Evolutionary conservation across 495 filamentous ascomycete genomes (phyloP), one percentile per base, ranked within the genome.

Genomic region (Trichoderma erinaceum): DNA sequence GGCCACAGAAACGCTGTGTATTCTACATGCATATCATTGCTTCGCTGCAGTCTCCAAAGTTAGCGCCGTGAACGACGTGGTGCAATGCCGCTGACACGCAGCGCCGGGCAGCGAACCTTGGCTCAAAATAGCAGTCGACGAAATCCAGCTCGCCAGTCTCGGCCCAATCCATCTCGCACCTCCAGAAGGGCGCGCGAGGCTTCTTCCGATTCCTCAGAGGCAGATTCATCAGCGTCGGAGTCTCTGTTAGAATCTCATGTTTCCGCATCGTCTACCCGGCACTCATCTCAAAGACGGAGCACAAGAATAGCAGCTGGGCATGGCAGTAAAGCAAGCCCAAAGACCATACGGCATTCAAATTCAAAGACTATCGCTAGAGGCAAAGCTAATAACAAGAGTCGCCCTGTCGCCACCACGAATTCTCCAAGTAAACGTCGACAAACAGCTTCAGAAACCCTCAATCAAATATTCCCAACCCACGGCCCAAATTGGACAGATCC

Each of bases 401-500:
- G 8, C 25, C 27, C 25, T 18, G 56, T 13, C 8, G 16, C 56
- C n/a, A 6, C 25, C 8, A 29, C 16, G 0, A 61, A 1, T 15
- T 61, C 56, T 35, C 56, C 56, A 23, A 61, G 27, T 8, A 27
- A 27, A 21, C 56, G 13, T 27, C 23, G 25, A 18, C 56, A 29
- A 15, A 32, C 16, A 21, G 27, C 25, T 4, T 3, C 25, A 61
- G 11, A 29, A 25, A 32, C 13, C 27, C 27, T 11, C 27, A 18
- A 32, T 32, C 23, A 32, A 10, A 16, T 23, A 7, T 23, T 4
- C 12, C 35, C 15, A 41, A 35, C 12, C 41, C 1, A 4, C 29
- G 27, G 11, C 23, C 65, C 65, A 13, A 11, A 66, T 52, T 66
- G 65, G 65, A n/a, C 27, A 8, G 65, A 66, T 23, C 65, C 65